Conservation (phyloP, 371 early-diverging fungal genomes). For the Mucor indicus region DNA sequence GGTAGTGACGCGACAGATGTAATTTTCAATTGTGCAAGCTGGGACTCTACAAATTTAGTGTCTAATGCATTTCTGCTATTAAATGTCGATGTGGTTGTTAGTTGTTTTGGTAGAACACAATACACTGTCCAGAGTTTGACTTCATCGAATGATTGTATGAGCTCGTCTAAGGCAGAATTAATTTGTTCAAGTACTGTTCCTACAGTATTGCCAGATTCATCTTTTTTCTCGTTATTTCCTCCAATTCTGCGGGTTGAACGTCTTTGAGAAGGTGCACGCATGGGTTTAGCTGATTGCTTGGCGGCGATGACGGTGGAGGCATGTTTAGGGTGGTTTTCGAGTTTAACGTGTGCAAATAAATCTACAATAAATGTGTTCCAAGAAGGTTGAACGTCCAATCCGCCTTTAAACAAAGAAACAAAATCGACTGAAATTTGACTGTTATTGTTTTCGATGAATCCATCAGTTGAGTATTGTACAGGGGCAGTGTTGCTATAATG, state of each 20-base stretch:
- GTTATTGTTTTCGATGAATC: slow-evolving; percentile 72
- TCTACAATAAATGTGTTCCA: slow-evolving; percentile 48
- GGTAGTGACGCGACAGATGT: slow-evolving; percentile 47
- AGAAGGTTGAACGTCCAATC: slow-evolving; percentile 48
- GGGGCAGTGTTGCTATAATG: slow-evolving; percentile 66
- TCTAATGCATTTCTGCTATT: slow-evolving; percentile 46
- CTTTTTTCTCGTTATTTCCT: slow-evolving; percentile 15
- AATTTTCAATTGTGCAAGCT: slow-evolving; percentile 55
- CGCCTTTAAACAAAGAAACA: slow-evolving; percentile 74
- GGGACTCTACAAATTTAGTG: slow-evolving; percentile 50
- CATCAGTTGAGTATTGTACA: slow-evolving; percentile 72
- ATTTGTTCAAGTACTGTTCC: slow-evolving; percentile 55
- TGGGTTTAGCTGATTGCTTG: slow-evolving; percentile 53
- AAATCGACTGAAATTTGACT: slow-evolving; percentile 81
- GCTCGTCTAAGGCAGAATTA: slow-evolving; percentile 71
- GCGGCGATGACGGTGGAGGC: slow-evolving; percentile 54
- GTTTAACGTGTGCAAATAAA: slow-evolving; percentile 45
- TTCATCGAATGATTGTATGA: slow-evolving; percentile 76
- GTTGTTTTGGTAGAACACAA: slow-evolving; percentile 74
- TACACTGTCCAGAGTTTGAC: slow-evolving; percentile 85
- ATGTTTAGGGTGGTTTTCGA: slow-evolving; percentile 58
- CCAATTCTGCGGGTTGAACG: slow-evolving; percentile 23
- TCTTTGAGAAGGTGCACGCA: slow-evolving; percentile 44
- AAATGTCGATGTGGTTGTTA: slow-evolving; percentile 26
- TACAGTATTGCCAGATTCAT: slow-evolving; percentile 4